A percentile compares a stretch with the other conserved stretches of the same genome.
Evolutionary conservation across 441 rosid species (phyloP).

Genomic region (Brassica hybrid): DNA sequence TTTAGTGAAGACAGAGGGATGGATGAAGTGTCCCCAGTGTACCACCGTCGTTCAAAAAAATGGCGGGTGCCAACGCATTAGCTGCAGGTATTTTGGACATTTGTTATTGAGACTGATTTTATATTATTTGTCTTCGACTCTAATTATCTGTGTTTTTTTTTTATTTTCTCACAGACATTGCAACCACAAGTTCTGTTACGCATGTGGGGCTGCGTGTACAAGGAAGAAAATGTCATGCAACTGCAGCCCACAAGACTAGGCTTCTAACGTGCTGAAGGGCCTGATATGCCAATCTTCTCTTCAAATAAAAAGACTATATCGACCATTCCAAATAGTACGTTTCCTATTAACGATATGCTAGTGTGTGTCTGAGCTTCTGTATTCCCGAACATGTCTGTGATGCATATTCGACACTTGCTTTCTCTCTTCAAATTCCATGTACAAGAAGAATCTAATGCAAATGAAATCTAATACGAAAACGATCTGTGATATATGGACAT

Average conservation of each 20-base stretch:
- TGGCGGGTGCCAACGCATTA: conserved; percentile 6
- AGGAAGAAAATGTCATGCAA: conserved; percentile 7
- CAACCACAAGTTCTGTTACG: conserved; percentile 4
- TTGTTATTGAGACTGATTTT: neutral
- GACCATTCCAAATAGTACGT: no score
- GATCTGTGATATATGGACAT: neutral
- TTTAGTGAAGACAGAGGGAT: neutral
- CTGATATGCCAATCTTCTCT: no score
- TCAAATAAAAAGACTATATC: no score
- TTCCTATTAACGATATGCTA: neutral
- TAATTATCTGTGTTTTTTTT: neutral
- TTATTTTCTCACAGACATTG: neutral
- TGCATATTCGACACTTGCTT: neutral
- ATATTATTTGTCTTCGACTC: neutral
- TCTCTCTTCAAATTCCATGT: neutral
- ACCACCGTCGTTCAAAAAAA: neutral
- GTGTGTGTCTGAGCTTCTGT: neutral
- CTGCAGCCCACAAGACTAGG: neutral
- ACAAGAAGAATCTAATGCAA: conserved; percentile 4
- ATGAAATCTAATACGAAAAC: neutral
- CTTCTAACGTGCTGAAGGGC: no score
- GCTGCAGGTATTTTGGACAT: neutral
- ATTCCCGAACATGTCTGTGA: neutral
- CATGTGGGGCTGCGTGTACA: conserved; percentile 6
- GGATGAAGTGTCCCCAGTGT: conserved; percentile 1